Percentiles rank a stretch among this genome's conserved stretches.
Evolutionary conservation across 106 monocot genomes (phyloP).

Genomic region (Platanthera guangdongensis): DNA sequence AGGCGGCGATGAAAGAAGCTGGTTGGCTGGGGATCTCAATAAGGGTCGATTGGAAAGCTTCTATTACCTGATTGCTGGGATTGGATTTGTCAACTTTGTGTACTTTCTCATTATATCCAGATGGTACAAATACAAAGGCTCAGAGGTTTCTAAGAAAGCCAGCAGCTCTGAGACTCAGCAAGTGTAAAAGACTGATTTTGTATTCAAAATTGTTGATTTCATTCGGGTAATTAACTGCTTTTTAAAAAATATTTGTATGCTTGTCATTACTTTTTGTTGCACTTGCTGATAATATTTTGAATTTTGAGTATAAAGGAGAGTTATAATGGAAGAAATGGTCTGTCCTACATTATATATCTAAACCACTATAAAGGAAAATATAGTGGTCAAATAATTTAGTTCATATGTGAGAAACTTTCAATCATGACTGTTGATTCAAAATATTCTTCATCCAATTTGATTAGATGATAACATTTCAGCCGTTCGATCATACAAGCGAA

Average conservation of each 20-base stretch:
- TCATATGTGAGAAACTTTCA: no score
- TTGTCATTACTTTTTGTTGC: neutral
- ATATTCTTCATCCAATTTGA: no score
- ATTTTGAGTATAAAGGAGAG: neutral
- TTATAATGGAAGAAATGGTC: neutral
- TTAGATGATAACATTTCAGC: no score
- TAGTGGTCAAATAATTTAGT: no score
- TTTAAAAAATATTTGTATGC: neutral
- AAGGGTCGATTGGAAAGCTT: conserved; percentile 34
- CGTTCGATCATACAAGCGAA: no score
- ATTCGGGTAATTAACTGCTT: neutral
- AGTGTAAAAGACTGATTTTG: neutral
- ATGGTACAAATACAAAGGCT: conserved; percentile 41
- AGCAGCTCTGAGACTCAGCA: neutral
- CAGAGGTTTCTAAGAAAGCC: neutral
- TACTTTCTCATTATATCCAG: conserved; percentile 30
- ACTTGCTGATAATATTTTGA: neutral
- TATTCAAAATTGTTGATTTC: neutral
- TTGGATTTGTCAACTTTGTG: conserved; percentile 26
- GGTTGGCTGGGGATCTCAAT: conserved; percentile 44
- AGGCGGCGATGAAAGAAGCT: conserved; percentile 11
- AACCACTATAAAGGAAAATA: no score
- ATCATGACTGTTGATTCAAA: no score
- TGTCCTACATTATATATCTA: neutral
- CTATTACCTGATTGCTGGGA: conserved; percentile 30